phyloP scores from a whole-genome alignment of 306 rosid genomes.

The Castanea mollissima region DNA sequence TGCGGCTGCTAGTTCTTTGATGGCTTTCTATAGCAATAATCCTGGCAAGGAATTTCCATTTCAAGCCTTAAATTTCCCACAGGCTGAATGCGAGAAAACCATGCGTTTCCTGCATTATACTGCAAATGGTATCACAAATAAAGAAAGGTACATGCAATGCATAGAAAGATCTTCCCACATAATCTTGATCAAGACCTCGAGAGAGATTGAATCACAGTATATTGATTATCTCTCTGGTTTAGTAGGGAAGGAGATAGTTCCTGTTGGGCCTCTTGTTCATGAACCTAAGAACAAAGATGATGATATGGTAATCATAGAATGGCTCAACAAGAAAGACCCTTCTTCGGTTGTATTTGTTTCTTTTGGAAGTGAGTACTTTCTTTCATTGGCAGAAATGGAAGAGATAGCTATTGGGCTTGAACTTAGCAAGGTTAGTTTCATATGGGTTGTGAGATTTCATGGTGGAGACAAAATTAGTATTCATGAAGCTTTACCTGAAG shows the following conservation, averaged over 20 bases:
- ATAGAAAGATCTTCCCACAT: not conserved
- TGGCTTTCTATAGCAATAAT: not conserved
- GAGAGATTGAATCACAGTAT: conserved; percentile 19
- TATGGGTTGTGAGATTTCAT: conserved; percentile 25
- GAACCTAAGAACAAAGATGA: conserved; percentile 1
- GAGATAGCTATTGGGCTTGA: conserved; percentile 25
- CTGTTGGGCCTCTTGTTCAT: conserved; percentile 17
- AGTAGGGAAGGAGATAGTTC: conserved; percentile 8
- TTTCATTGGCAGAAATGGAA: conserved; percentile 12
- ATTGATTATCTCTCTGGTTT: conserved; percentile 14
- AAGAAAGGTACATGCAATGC: not conserved
- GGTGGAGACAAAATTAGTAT: not conserved
- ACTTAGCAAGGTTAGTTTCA: conserved; percentile 18
- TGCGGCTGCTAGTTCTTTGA: not conserved
- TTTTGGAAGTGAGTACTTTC: conserved; percentile 29
- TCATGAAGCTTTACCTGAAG: conserved; percentile 16
- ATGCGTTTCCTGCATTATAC: not conserved
- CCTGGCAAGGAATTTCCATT: not conserved
- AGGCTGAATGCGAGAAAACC: not conserved
- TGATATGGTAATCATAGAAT: not conserved
- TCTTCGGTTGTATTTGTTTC: conserved; percentile 22
- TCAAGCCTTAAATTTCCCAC: not conserved
- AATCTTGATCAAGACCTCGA: not conserved
- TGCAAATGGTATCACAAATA: not conserved
- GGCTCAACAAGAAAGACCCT: conserved; percentile 14